Base-by-base conservation (phyloP, 768 basidiomycete species). In the Exsudoporus frostii region DNA sequence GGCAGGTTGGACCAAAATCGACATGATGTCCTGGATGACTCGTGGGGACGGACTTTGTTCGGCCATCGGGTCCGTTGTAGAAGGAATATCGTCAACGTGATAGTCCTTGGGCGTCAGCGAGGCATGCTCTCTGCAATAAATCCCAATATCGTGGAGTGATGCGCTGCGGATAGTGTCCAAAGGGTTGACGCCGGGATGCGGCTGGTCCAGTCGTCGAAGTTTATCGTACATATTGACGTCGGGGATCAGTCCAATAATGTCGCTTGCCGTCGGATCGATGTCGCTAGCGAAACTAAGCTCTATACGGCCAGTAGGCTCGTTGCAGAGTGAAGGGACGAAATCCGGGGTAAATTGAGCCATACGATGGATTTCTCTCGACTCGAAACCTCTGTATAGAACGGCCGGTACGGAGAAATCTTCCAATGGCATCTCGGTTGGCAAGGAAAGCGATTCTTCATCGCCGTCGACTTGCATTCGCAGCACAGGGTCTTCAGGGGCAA, bases 181-280 rank as follows among this genome's bases (percentile, higher is more conserved):
- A 20, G 79, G 78, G 58, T 79, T 71, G 45, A 80, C 65, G 27
- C 73, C 67, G 6, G 56, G 38, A 36, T 55, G 51, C 29, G 60
- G 59, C 4, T 53, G 32, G 8, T 63, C 58, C 25, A 51, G 52
- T 17, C 54, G 48, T 24, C 61, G 51, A 42, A 62, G 55, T 6
- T 39, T 48, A 22, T 69, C 61, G 51, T 69, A 71, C 68, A 73
- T 69, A 39, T 76, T 76, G 24, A 73, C 56, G 43, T 69, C 68
- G 53, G 70, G 68, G 3, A 71, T 62, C 7, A 70, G 56, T 30
- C 68, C 68, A 40, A 70, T 45, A 7, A 43, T 20, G 34, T 58
- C 45, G 39, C 45, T 37, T 43, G 57, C n/a, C 30, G 37, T 25
- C 22, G 54, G 29, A 44, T 67, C 45, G 11, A 44, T 29, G 32